Conservation (phyloP, 169 alveolate genomes). For the Plasmodium falciparum region DNA sequence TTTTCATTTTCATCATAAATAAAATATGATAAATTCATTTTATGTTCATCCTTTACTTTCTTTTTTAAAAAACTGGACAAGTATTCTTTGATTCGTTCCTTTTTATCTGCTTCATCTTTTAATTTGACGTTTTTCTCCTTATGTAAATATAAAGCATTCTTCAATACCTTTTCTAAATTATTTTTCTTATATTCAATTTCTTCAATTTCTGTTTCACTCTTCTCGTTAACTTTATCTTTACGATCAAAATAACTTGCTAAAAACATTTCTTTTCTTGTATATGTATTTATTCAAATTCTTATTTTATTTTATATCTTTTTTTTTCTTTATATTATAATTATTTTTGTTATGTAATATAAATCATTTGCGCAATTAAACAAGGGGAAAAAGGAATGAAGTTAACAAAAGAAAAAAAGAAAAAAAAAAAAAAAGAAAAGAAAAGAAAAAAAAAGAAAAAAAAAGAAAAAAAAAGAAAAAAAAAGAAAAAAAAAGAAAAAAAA, state of each 20-base stretch:
- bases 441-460: too few relatives aligned
- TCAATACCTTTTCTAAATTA: slow-evolving; percentile 36
- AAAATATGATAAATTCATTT: not conserved
- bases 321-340: too few relatives aligned
- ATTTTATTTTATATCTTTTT: too few relatives aligned
- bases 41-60: slow-evolving; percentile 2
- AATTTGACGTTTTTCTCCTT: slow-evolving; percentile 15
- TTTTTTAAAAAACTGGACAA: slow-evolving; percentile 36
- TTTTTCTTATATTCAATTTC: slow-evolving; percentile 7
- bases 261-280: slow-evolving; percentile 7
- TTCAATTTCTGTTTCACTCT: slow-evolving; percentile 13
- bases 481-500: too few relatives aligned
- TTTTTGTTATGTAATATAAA: too few relatives aligned
- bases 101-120: slow-evolving; percentile 4
- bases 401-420: too few relatives aligned
- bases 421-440: too few relatives aligned
- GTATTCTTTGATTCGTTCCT: slow-evolving; percentile 30
- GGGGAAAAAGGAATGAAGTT: too few relatives aligned
- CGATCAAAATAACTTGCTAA: slow-evolving; percentile 4
- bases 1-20: not conserved
- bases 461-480: too few relatives aligned
- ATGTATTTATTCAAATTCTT: too few relatives aligned
- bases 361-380: too few relatives aligned
- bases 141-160: slow-evolving; percentile 14
- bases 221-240: slow-evolving; percentile 1